Evolutionary conservation across 1,139 yeast genomes (phyloP), one percentile per base, ranked within the genome.

Genomic region (Kazachstania sp.): DNA sequence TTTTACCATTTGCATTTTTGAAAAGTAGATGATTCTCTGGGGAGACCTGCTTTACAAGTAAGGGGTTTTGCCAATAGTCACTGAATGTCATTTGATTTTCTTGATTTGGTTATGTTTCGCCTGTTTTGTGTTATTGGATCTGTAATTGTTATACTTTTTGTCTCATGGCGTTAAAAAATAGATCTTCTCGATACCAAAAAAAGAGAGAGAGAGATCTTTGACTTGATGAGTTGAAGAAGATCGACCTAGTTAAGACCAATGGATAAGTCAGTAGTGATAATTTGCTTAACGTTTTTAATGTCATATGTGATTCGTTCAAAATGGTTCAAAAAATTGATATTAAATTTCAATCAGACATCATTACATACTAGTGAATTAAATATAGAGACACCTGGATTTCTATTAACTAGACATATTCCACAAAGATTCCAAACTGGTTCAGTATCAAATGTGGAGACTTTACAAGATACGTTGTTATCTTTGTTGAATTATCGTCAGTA

Each of bases 401-500:
- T 30, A 30, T 42, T 54, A 19, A 36, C 45, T 3, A 47, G 32
- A 13, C 26, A 36, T 16, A n/a, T 38, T 43, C 49, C 45, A 34
- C 38, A 6, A 16, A 41, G 16, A 26, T 45, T 36, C 30, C 37
- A 19, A 4, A 26, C 18, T 16, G 44, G 45, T 4, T 37, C 37
- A 4, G 41, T 45, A 8, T 43, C 51, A 9, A 51, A 55, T 4
- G 45, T 59, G 15, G 41, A 39, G 9, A 56, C 53, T 13, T 35
- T 61, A 9, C 36, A 43, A 5, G 47, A 53, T 13, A 44, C 59
- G 1, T 44, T 62, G n/a, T 26, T 30, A 1, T 53, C 54, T 11
- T 45, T 62, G 30, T 49, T 51, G 39, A 58, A 55, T 30, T 62
- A 60, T 42, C 42, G 48, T 13, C 41, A 44, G 11, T 34, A 57